Conservation (phyloP, 2,329 filamentous ascomycete genomes). For the Hymenoscyphus albidus region DNA sequence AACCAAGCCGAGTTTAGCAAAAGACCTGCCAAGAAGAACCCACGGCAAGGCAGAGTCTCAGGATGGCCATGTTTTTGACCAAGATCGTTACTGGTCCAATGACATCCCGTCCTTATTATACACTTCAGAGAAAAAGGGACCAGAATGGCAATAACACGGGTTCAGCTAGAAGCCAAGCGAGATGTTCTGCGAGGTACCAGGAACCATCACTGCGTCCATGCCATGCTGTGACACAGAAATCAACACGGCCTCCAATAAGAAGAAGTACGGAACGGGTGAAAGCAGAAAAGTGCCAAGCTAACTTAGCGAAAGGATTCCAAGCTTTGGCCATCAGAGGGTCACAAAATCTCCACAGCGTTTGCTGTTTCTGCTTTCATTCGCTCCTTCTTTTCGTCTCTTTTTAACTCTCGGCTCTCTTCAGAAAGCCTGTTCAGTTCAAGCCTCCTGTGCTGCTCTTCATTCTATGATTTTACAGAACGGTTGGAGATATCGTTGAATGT, state of each 20-base stretch:
- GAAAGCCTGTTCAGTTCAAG: not conserved
- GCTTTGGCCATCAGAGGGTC: not conserved
- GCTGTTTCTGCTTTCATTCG: not conserved
- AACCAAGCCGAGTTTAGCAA: not conserved
- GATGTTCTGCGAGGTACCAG: slow-evolving; percentile 6
- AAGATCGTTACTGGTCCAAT: not conserved
- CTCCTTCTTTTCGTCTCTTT: not conserved
- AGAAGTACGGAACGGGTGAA: not conserved
- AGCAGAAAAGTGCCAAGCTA: not conserved
- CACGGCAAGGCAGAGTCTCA: not conserved
- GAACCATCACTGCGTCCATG: not conserved
- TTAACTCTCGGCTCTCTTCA: not conserved
- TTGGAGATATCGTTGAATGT: not conserved
- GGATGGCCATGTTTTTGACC: not conserved
- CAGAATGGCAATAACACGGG: not conserved
- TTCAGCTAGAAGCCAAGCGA: not conserved
- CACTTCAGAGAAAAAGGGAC: not conserved
- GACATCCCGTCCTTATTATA: not conserved
- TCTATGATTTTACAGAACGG: not conserved
- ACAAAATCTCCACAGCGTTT: not conserved
- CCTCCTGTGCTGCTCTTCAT: not conserved
- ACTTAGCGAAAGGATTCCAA: slow-evolving; percentile 3
- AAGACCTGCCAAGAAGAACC: not conserved
- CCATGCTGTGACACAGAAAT: not conserved
- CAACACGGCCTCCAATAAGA: not conserved